Base-by-base conservation (phyloP, 192 early-diverging fungal genomes). In the Coemansia sp. region DNA sequence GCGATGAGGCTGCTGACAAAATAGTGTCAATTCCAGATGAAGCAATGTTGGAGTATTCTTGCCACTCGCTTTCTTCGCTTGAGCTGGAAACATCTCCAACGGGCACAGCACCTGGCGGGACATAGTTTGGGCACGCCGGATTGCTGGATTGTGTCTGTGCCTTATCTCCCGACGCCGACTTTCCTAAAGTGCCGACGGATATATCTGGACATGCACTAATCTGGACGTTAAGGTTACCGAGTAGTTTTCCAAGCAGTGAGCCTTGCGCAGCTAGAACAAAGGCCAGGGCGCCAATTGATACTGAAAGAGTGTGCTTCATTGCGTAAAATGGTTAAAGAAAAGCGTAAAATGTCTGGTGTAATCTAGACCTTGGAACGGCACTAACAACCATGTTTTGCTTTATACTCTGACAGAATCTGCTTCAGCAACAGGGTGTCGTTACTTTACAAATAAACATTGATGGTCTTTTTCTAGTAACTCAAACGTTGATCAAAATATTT, bases 41-140 rank as follows among this genome's bases (percentile, higher is more conserved):
- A 35, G 54, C 54, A 35, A 56, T 23, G 16, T 29, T 23, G 27
- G 37, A 38, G 9, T 9, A 17, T 21, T 57, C 56, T 19, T 57
- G 56, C 16, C n/a, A 39, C 56, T 22, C 19, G 37, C 56, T 57
- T 39, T 3, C 56, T 19, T 39, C 21, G 37, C 41, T 43, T 11
- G 41, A 26, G 51, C 51, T 53, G 8, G 10, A 21, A 53, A 17
- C 9, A 38, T 12, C 19, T 14, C 53, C 17, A 47, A 37, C 17
- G 26, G 11, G 26, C 6, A 17, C 38, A 45, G 47, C 22, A 23
- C 52, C 59, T 2, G 75, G 65, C 16, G 75, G 69, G n/a, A 69
- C 62, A 29, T 77, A 72, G 62, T 72, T 77, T 17, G 69, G 69
- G 23, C 75, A 77, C 7, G 69, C 75, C 3, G 69, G 69, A 22